Conservation (phyloP, 176 grass and related monocot species). For the Zoysia japonica region DNA sequence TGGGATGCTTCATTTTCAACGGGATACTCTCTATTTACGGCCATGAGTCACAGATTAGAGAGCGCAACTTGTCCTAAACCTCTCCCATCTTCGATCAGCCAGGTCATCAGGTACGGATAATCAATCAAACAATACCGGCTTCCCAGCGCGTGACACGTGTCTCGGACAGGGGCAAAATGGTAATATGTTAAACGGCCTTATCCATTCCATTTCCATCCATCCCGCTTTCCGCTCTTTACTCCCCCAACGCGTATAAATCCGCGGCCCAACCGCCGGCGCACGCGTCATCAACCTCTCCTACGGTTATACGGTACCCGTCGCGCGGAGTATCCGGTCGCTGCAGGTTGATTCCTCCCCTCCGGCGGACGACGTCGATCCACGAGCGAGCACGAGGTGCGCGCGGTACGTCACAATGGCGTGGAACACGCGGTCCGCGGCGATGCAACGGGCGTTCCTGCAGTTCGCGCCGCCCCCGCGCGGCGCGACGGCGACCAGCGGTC, state of each 20-base stretch:
- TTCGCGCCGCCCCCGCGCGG: constrained; percentile 38
- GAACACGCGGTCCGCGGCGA: constrained; percentile 34
- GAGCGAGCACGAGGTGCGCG: too few relatives aligned
- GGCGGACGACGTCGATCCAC: background rate
- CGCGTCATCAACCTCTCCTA: background rate
- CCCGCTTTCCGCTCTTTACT: constrained; percentile 18
- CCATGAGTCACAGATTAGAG: background rate
- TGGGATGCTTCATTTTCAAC: background rate
- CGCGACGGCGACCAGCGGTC: background rate
- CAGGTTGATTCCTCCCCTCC: background rate
- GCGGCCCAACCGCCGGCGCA: background rate
- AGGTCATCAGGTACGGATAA: background rate
- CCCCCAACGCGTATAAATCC: constrained; percentile 44
- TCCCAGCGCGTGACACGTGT: background rate
- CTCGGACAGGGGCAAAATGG: background rate
- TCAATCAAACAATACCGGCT: background rate
- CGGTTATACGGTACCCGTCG: background rate
- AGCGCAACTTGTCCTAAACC: background rate
- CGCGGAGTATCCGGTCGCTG: background rate
- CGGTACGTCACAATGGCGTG: constrained; percentile 43
- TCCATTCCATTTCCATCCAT: background rate
- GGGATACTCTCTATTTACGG: background rate
- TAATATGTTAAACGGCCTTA: constrained; percentile 19
- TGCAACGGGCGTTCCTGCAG: constrained; percentile 51
- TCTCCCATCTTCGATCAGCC: background rate